A percentile compares a stretch with the other conserved stretches of the same genome.
These are phyloP conservation scores for Wallacemonas rigidus DNA, from an alignment of 208 protist species.

Conservation along the genomic window DNA sequence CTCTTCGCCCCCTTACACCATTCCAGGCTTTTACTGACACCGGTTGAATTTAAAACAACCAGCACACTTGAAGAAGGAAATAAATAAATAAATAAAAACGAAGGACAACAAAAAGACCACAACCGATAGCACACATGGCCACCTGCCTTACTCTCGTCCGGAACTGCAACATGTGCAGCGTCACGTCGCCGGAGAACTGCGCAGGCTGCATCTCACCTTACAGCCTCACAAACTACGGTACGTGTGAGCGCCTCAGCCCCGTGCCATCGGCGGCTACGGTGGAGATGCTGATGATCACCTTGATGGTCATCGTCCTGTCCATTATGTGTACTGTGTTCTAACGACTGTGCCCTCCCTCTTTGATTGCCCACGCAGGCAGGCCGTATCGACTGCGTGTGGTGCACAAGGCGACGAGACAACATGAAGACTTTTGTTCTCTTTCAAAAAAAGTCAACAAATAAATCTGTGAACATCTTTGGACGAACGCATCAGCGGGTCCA, in stretches of 20 bases:
- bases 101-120: too few species aligned
- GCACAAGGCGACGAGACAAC: neutral
- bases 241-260: neutral
- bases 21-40: neutral
- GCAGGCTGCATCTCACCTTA: neutral
- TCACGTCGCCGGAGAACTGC: slow-evolving; percentile 7
- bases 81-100: too few species aligned
- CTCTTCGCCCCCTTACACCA: neutral
- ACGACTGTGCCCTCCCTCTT: neutral
- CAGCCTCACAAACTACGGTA: slow-evolving; percentile 1
- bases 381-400: neutral
- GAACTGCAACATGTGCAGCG: slow-evolving; percentile 9
- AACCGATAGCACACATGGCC: neutral
- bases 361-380: too few species aligned
- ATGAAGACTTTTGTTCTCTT: too few species aligned
- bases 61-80: too few species aligned
- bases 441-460: too few species aligned
- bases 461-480: too few species aligned
- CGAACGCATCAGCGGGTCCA: too few species aligned
- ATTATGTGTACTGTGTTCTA: slow-evolving; percentile 17
- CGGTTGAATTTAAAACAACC: neutral
- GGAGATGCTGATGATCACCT: slow-evolving; percentile 17
- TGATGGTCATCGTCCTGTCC: slow-evolving; percentile 14
- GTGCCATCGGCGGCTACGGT: slow-evolving; percentile 1
- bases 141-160: neutral